A percentile compares a stretch with the other conserved stretches of the same genome.
Evolutionary conservation across 176 grass and related monocot species (phyloP).

Genomic region (Cocos nucifera): DNA sequence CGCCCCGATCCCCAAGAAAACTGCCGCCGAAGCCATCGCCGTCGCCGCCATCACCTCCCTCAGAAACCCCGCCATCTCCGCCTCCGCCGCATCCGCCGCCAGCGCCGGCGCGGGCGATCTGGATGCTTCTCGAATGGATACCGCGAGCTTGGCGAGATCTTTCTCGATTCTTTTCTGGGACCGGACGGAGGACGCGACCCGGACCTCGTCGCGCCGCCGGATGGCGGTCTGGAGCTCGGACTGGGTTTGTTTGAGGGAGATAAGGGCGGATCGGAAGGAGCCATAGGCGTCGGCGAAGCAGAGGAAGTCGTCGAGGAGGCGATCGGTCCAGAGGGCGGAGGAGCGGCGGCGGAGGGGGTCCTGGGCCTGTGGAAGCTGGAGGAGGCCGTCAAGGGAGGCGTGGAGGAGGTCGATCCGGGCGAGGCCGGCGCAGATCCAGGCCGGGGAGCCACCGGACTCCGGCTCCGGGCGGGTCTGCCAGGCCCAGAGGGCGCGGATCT

Average conservation of each 20-base stretch:
- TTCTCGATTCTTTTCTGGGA: conserved; percentile 31
- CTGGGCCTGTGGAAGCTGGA: conserved; percentile 29
- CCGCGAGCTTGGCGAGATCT: conserved; percentile 25
- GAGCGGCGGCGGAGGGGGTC: conserved; percentile 3
- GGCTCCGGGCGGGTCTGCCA: conserved; percentile 8
- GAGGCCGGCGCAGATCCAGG: conserved; percentile 16
- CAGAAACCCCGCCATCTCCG: conserved; percentile 19
- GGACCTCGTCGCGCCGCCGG: conserved; percentile 20
- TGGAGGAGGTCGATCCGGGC: conserved; percentile 31
- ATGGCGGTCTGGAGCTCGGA: conserved; percentile 41
- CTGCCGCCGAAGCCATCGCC: conserved; percentile 28
- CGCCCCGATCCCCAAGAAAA: conserved; percentile 32
- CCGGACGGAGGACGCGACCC: conserved; percentile 25
- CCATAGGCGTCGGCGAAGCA: conserved; percentile 55
- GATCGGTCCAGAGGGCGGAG: conserved; percentile 5
- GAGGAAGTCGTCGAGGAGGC: conserved; percentile 53
- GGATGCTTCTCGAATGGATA: conserved; percentile 14
- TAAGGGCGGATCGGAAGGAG: conserved; percentile 27
- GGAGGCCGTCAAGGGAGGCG: conserved; percentile 37
- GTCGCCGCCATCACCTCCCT: conserved; percentile 20
- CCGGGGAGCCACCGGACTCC: neutral
- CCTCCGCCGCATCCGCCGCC: neutral
- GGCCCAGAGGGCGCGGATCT: conserved; percentile 12
- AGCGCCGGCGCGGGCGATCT: neutral
- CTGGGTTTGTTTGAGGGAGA: conserved; percentile 23